Base-by-base conservation (phyloP, 345 rosid species). In the Microcos paniculata region DNA sequence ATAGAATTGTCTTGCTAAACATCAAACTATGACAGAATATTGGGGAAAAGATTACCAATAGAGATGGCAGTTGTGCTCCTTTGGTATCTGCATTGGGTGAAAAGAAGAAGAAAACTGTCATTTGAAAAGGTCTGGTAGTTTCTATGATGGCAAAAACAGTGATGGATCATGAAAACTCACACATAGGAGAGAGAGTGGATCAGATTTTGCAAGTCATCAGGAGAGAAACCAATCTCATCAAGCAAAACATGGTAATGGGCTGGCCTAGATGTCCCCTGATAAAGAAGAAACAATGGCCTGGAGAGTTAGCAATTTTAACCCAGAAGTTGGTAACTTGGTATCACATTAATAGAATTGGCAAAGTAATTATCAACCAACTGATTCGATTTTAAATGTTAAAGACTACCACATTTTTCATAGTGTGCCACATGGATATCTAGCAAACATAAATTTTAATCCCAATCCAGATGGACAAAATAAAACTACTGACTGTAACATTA, bases 191-290 rank as follows among this genome's bases (percentile, higher is more conserved):
- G 86, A 3, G 89, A 84, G 70, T 91, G 91, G 77, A 92, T 78
- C 19, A 94, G 86, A 77, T 85, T 84, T 82, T 93, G 98, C 83
- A 93, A 71, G 19, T 83, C 81, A 62, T 91, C 91, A 0, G 92
- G 88, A 40, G 88, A 73, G 86, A 95, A 91, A 80, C 98, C 97
- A 77, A 91, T 92, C 81, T 95, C 95, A 78, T 94, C 95, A 10
- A 87, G 74, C 87, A 93, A 80, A 19, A 91, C 96, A 61, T 90
- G 94, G 74, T 95, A 95, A 76, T 95, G 99, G 12, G 96, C 89
- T 0, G 98, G 98, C 87, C 97, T 85, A 76, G 98, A 91, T 66
- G 98, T 95, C 75, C 97, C 97, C 98, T 90, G 70, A 74, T 31
- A 55, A 8, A 52, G 69, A 19, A 46, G n/a, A 66, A 61, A 43